phyloP scores from a whole-genome alignment of 2,329 filamentous ascomycete genomes.

The Raffaelea albimanens region DNA sequence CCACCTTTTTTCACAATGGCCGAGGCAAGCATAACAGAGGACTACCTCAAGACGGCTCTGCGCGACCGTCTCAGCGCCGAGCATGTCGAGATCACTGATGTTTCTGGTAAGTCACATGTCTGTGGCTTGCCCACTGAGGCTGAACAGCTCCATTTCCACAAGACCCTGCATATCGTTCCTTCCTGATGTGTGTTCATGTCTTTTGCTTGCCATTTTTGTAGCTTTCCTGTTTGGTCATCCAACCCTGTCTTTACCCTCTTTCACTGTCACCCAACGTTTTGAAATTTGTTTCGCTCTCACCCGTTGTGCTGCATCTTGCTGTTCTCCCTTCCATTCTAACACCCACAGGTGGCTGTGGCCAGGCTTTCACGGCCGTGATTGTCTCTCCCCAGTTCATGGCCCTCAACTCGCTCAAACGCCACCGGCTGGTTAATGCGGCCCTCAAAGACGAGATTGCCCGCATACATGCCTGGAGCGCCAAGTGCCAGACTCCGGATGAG shows the following conservation, averaged over 20 bases:
- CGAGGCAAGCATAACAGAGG: constrained; percentile 59
- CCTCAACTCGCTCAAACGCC: constrained; percentile 70
- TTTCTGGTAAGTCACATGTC: constrained; percentile 59
- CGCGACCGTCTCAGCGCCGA: constrained; percentile 60
- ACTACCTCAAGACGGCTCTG: constrained; percentile 59
- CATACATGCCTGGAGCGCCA: constrained; percentile 93
- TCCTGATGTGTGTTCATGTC: not conserved
- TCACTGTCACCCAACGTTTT: not conserved
- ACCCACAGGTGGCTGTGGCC: constrained; percentile 46
- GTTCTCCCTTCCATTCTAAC: not conserved
- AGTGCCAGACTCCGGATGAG: constrained; percentile 86
- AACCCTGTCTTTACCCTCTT: not conserved
- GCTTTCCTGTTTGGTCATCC: not conserved
- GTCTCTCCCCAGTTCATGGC: constrained; percentile 59
- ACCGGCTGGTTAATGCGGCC: constrained; percentile 74
- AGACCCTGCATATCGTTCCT: not conserved
- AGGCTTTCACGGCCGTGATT: constrained; percentile 50
- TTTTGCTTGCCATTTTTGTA: not conserved
- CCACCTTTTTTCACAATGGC: constrained; percentile 28
- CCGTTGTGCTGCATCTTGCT: not conserved
- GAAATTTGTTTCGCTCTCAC: not conserved
- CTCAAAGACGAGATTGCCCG: constrained; percentile 80
- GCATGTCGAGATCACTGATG: constrained; percentile 81
- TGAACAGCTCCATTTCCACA: no score
- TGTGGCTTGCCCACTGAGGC: not conserved